Percentiles rank a stretch among this genome's conserved stretches.
These are phyloP conservation scores for Lipomyces anomalus DNA, from an alignment of 805 yeast species.

Conservation along the genomic window DNA sequence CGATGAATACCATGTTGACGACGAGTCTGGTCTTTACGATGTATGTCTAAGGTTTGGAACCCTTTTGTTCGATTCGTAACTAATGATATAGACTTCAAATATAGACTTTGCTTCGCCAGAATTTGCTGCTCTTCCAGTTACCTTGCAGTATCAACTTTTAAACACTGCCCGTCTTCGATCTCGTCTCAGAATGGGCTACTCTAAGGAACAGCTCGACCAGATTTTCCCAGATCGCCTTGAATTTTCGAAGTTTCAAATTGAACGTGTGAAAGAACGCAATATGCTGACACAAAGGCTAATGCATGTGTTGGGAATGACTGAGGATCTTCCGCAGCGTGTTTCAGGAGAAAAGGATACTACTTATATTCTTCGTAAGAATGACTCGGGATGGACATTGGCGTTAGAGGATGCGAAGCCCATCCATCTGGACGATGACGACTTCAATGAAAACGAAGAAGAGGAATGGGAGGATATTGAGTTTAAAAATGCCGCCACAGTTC, in stretches of 20 bases:
- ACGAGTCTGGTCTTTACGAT: conserved; percentile 40
- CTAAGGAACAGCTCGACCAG: conserved; percentile 77
- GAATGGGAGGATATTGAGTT: conserved; percentile 71
- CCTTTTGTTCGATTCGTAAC: no score
- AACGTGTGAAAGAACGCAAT: conserved; percentile 87
- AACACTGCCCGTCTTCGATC: conserved; percentile 79
- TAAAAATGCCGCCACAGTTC: background rate
- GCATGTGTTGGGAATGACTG: conserved; percentile 75
- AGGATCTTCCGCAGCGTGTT: conserved; percentile 48
- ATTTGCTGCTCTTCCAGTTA: conserved; percentile 68
- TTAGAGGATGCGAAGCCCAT: conserved; percentile 21
- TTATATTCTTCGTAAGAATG: conserved; percentile 68
- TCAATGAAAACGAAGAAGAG: conserved; percentile 42
- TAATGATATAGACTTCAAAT: conserved; percentile 30
- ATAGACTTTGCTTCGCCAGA: conserved; percentile 81
- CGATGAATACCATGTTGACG: conserved; percentile 49
- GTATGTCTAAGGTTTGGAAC: conserved; percentile 4
- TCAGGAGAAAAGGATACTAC: conserved; percentile 78
- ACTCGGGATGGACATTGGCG: conserved; percentile 34
- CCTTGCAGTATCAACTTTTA: conserved; percentile 81
- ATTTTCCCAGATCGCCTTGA: conserved; percentile 83
- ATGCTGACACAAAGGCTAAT: conserved; percentile 81
- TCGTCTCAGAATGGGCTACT: conserved; percentile 88
- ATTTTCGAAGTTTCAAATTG: conserved; percentile 86
- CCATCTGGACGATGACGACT: conserved; percentile 32